phyloP scores from a whole-genome alignment of 1,284 basidiomycete genomes.

The Butyriboletus regius region DNA sequence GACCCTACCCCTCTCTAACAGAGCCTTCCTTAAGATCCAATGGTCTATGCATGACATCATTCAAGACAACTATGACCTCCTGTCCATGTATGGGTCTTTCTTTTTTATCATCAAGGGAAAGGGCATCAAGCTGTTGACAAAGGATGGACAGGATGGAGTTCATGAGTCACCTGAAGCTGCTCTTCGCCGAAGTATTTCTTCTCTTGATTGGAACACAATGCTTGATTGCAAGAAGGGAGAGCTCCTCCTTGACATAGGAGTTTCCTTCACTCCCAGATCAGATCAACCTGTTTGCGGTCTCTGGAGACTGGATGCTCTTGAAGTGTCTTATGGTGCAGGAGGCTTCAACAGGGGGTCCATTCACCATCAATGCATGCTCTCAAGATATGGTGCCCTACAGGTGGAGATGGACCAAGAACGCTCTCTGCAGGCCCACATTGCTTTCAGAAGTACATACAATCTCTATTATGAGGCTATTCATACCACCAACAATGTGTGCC shows the following conservation, averaged over 20 bases:
- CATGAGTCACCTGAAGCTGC: not conserved
- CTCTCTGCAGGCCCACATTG: conserved; percentile 3
- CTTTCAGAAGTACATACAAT: conserved; percentile 11
- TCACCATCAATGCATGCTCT: conserved; percentile 5
- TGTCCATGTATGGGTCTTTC: conserved; percentile 16
- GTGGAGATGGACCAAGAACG: conserved; percentile 7
- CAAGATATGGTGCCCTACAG: conserved; percentile 7
- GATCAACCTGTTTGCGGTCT: too few relatives aligned
- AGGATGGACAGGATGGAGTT: not conserved
- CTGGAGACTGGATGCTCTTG: too few relatives aligned
- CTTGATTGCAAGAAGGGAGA: too few relatives aligned
- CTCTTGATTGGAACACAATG: too few relatives aligned
- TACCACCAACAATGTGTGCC: conserved; percentile 4
- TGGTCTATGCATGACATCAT: too few relatives aligned
- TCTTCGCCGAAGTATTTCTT: too few relatives aligned
- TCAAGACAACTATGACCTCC: too few relatives aligned
- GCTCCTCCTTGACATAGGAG: too few relatives aligned
- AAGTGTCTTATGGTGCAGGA: conserved; percentile 7
- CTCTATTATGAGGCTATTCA: conserved; percentile 8
- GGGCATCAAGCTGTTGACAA: conserved; percentile 16
- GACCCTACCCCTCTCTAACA: not conserved
- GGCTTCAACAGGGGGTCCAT: not conserved
- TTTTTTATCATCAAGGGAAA: conserved; percentile 16
- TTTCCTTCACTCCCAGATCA: too few relatives aligned
- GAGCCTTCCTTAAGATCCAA: not conserved